phyloP scores from a whole-genome alignment of 2,329 filamentous ascomycete species.

The Ilyonectria sp. region DNA sequence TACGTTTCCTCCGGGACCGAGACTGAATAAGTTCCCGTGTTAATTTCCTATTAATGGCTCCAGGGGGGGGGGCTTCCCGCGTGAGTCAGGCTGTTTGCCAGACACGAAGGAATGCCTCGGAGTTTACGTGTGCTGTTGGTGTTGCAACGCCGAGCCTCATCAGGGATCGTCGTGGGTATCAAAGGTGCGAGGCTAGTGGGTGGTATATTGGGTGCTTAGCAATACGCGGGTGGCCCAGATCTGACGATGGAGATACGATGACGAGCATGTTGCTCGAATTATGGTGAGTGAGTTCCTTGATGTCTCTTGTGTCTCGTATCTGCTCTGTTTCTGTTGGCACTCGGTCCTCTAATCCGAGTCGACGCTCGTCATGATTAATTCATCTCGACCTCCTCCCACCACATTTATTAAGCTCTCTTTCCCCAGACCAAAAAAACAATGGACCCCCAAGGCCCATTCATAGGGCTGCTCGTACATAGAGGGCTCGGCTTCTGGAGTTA shows the following conservation, averaged over 20 bases:
- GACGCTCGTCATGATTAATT: background rate
- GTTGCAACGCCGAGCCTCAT: slow-evolving; percentile 14
- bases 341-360: background rate
- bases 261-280: background rate
- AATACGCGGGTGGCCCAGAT: background rate
- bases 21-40: no score
- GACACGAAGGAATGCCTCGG: slow-evolving; percentile 4
- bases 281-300: background rate
- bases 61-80: background rate
- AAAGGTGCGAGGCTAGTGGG: background rate
- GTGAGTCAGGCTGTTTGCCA: background rate
- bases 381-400: no score
- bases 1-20: no score
- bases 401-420: background rate
- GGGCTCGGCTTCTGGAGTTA: slow-evolving; percentile 38
- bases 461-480: slow-evolving; percentile 22
- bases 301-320: background rate
- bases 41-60: no score
- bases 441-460: background rate
- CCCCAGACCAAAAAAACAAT: slow-evolving; percentile 5
- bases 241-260: background rate
- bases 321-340: background rate
- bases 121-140: background rate
- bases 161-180: background rate
- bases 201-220: background rate